These are phyloP conservation scores for Trichoderma gamsii DNA, from an alignment of 495 filamentous ascomycete genomes.

Conservation along the genomic window DNA sequence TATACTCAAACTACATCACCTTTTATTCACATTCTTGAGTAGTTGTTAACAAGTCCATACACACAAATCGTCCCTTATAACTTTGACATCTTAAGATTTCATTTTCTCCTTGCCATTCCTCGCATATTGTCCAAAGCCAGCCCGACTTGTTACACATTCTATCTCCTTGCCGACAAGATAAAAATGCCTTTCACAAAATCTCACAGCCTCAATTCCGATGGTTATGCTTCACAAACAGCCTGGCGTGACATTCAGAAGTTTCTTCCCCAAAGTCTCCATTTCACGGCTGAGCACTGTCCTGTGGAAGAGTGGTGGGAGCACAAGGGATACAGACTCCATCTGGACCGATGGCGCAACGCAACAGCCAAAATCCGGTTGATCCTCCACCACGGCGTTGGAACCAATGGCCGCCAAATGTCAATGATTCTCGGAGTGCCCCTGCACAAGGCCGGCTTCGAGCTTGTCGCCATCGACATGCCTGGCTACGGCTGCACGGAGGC, in stretches of 20 bases:
- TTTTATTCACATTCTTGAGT: no score
- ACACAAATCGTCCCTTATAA: no score
- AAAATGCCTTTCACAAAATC: no score
- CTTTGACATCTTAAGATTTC: no score
- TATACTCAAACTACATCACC: no score
- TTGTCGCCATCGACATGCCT: neutral
- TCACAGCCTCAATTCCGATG: no score
- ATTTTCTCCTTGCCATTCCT: no score
- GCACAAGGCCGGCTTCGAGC: neutral
- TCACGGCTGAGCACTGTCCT: neutral
- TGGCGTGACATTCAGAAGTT: neutral
- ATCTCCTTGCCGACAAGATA: no score
- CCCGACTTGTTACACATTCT: no score
- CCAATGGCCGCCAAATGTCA: neutral
- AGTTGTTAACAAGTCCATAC: no score
- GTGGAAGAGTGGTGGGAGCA: neutral
- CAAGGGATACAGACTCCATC: neutral
- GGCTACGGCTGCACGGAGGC: neutral
- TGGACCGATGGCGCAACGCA: conserved; percentile 15
- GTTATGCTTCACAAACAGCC: no score
- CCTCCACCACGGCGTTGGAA: neutral
- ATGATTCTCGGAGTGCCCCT: neutral
- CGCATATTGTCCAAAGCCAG: no score
- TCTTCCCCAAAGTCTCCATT: neutral
- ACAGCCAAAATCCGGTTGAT: neutral